Evolutionary conservation across 2,329 filamentous ascomycete species (phyloP).

Genomic region (Fusarium sp.): DNA sequence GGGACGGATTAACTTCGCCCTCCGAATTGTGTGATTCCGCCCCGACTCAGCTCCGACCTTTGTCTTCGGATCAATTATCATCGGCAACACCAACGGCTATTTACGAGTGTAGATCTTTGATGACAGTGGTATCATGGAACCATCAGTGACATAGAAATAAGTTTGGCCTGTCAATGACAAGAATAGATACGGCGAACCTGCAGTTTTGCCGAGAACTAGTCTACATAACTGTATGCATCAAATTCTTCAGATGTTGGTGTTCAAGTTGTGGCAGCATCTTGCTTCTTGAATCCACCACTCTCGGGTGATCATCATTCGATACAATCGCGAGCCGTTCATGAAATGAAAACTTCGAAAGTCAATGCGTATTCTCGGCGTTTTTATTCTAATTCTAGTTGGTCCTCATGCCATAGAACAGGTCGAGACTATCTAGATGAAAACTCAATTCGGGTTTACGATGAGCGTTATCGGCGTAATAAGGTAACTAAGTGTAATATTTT

Average conservation of each 20-base stretch:
- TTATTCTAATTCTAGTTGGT: background rate
- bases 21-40: conserved; percentile 18
- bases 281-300: background rate
- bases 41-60: background rate
- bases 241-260: background rate
- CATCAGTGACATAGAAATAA: background rate
- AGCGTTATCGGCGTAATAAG: background rate
- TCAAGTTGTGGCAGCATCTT: background rate
- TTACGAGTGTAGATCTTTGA: background rate
- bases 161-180: background rate
- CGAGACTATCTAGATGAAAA: background rate
- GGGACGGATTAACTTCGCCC: conserved; percentile 20
- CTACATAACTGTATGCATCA: too few relatives aligned
- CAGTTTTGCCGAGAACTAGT: background rate
- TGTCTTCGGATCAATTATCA: conserved; percentile 7
- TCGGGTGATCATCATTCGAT: background rate
- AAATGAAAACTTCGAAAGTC: background rate
- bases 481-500: background rate
- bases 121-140: background rate
- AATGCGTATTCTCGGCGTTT: background rate
- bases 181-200: background rate
- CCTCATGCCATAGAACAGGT: background rate
- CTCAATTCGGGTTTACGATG: background rate
- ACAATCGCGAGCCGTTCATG: too few relatives aligned
- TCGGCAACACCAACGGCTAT: background rate